Evolutionary conservation across 805 yeast species (phyloP), one percentile per base, ranked within the genome.

Genomic region (Monosporozyma siamensis): DNA sequence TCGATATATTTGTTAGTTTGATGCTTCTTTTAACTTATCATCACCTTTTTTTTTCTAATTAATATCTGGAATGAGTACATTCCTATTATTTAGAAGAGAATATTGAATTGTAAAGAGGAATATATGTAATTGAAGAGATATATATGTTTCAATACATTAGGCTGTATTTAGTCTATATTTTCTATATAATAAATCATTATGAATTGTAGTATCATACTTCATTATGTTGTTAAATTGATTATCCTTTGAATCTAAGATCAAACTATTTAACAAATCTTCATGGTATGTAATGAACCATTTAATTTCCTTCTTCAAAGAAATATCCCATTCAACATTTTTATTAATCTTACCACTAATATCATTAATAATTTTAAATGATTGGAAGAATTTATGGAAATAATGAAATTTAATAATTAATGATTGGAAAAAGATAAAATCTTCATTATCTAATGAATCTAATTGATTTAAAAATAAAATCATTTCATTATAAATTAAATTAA

Each of bases 21-120:
- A 58, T 48, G 55, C 54, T 38, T 49, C 61, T 52, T 58, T 50
- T 23, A 55, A 52, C 55, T 52, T 42, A 41, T 45, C 50, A 39
- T 48, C 52, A 52, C 41, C 48, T 44, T 38, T 41, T 41, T 42
- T 49, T 49, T 47, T 44, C 51, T 47, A 44, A 42, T 35, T 40
- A 37, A 17, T 26, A 11, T 32, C 26, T 18, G 42, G 45, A 46
- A 58, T 59, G 64, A 58, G 64, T 38, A 37, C 64, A 59, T 58
- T 53, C 51, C 26, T 30, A 25, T 38, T 22, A 25, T 29, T 41
- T 44, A 44, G 42, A 31, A 17, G 4, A 3, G 23, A 18, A 17
- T n/a, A 29, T 29, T 4, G 6, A 7, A 11, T 11, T n/a, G 18
- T 14, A 29, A 11, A n/a, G 11, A n/a, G 18, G 6, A 9, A n/a